Conservation (phyloP, 2,329 filamentous ascomycete species). For the Penicillium thymicola region DNA sequence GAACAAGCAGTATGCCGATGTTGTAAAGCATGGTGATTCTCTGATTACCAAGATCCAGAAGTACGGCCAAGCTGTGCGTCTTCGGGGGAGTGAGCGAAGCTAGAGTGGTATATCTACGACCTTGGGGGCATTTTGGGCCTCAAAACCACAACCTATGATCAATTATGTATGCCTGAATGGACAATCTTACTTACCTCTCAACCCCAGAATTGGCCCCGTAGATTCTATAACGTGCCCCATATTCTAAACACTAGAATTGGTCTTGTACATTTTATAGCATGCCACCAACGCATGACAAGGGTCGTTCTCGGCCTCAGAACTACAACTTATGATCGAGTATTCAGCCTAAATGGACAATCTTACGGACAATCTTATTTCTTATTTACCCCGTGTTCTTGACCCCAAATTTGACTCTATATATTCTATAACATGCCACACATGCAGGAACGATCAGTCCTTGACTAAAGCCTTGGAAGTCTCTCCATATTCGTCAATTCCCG, state of each 20-base stretch:
- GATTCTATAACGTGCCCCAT: not conserved
- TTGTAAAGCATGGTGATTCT: constrained; percentile 95
- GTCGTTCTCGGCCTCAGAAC: not conserved
- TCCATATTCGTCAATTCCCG: not conserved
- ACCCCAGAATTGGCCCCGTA: not conserved
- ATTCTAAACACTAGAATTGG: too few species aligned
- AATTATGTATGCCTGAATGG: constrained; percentile 8
- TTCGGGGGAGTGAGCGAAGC: constrained; percentile 90
- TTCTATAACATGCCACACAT: not conserved
- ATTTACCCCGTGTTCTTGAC: not conserved
- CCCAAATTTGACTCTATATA: not conserved
- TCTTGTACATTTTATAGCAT: too few species aligned
- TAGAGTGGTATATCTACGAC: constrained; percentile 38
- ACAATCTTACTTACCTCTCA: constrained; percentile 2
- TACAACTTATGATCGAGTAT: constrained; percentile 5
- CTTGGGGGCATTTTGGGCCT: constrained; percentile 5
- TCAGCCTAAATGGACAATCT: constrained; percentile 4
- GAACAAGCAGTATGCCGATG: constrained; percentile 99
- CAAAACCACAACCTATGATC: constrained; percentile 4
- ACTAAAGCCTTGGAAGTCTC: not conserved
- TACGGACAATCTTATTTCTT: constrained; percentile 4
- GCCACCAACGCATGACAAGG: too few species aligned
- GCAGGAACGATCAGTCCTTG: not conserved
- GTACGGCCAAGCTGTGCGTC: constrained; percentile 92
- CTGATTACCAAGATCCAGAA: constrained; percentile 99